Evolutionary conservation across 352 stramenopile genomes (phyloP).

Genomic region (Phytopythium cucurbitacearum): DNA sequence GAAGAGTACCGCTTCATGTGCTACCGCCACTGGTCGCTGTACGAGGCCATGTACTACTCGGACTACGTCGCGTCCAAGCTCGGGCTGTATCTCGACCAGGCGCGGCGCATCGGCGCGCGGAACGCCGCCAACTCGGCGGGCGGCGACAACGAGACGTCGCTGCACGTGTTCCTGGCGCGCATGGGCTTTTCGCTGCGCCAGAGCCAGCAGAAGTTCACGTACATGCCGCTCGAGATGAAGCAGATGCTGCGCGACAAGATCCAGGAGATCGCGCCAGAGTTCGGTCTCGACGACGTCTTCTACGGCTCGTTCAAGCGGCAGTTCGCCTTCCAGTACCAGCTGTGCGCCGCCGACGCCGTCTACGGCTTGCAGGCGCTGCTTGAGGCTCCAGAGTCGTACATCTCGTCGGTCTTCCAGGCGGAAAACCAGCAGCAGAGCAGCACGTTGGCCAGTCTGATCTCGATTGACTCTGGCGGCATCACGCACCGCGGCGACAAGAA

Average conservation of each 20-base stretch:
- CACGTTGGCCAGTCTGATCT: conserved; percentile 4
- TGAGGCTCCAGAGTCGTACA: conserved; percentile 80
- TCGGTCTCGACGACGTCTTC: conserved; percentile 94
- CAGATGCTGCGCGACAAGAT: conserved; percentile 91
- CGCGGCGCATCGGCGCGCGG: conserved; percentile 54
- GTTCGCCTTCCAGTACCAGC: conserved; percentile 93
- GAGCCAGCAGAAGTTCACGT: conserved; percentile 94
- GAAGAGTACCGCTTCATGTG: conserved; percentile 97
- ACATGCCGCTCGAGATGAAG: conserved; percentile 93
- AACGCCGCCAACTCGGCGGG: conserved; percentile 30
- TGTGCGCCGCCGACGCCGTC: conserved; percentile 94
- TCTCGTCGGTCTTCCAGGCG: conserved; percentile 55
- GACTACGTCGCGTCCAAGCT: conserved; percentile 93
- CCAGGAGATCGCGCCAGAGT: conserved; percentile 90
- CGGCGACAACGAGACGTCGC: conserved; percentile 53
- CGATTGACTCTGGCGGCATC: conserved; percentile 28
- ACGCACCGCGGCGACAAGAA: conserved; percentile 18
- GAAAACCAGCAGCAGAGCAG: conserved; percentile 46
- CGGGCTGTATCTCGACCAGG: conserved; percentile 66
- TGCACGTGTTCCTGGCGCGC: conserved; percentile 94
- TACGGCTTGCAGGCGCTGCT: conserved; percentile 93
- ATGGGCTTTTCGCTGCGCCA: conserved; percentile 96
- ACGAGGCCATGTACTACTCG: conserved; percentile 95
- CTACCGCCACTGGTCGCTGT: conserved; percentile 93
- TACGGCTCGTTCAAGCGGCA: conserved; percentile 95